Evolutionary conservation across 257 asterid genomes (phyloP), one percentile per base, ranked within the genome.

Genomic region (Salvia splendens): DNA sequence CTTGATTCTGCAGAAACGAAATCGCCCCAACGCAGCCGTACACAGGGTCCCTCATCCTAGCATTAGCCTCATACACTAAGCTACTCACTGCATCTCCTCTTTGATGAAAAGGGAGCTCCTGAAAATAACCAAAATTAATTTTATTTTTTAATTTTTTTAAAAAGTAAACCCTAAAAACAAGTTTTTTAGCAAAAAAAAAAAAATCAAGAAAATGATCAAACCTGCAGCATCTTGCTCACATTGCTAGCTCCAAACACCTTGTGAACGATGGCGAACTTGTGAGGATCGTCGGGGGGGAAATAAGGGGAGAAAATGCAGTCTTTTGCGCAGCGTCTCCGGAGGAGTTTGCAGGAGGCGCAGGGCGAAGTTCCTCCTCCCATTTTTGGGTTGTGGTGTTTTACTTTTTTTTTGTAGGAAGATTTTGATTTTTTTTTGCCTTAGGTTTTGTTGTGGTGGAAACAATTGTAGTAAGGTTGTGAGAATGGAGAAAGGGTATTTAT

Each of bases 201-300:
- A 41, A 33, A 6, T 40, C 36, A 42, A 72, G 49, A 28, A 43
- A 30, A 20, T 60, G 12, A 24, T 7, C 30, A 41, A 43, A 91
- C 98, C 96, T 92, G 98, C 64, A 92, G 80, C 95, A 92, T 92
- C 85, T 92, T 92, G 92, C 94, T 85, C 65, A 92, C 82, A 36
- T 92, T 92, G 82, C 98, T 92, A 51, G 98, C 95, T 57, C 96
- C 98, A 47, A 92, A 92, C 8, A 92, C 95, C 84, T 89, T 92
- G 83, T 92, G 98, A 60, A 92, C 98, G 33, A 92, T 92, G 86
- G 98, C 96, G 53, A 92, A 92, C 83, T 92, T 92, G 64, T 89
- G 96, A 65, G 98, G 98, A 16, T 92, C 98, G 40, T 92, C 98
- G 7, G 98, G 90, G 41, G 98, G 95, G 55, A 89, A 92, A 63